These are phyloP conservation scores for Exobasidium rhododendri DNA, from an alignment of 1,284 basidiomycete species.

Conservation along the genomic window DNA sequence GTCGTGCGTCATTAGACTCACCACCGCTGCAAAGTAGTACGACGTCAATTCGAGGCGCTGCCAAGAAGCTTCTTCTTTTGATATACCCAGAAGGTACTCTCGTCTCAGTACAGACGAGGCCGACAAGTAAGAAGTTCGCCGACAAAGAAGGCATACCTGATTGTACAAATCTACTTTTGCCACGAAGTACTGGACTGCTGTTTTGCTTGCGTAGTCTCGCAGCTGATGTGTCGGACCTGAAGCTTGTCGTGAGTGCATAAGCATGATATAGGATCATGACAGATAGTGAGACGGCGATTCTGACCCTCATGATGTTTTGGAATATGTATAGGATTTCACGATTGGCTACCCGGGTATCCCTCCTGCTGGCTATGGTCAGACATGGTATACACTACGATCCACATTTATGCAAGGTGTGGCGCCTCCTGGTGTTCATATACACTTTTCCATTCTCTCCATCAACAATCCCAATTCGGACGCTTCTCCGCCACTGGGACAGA, in stretches of 20 bases:
- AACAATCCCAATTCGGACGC: not conserved
- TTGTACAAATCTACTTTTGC: slow-evolving; percentile 74
- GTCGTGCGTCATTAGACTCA: not conserved
- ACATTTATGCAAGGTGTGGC: slow-evolving; percentile 79
- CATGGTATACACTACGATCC: slow-evolving; percentile 76
- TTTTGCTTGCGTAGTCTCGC: slow-evolving; percentile 78
- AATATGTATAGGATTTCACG: slow-evolving; percentile 60
- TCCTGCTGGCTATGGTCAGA: slow-evolving; percentile 65
- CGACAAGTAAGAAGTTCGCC: slow-evolving; percentile 38
- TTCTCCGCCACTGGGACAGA: slow-evolving; percentile 21
- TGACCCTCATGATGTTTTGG: too few relatives aligned
- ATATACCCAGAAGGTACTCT: slow-evolving; percentile 51
- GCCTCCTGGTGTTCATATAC: slow-evolving; percentile 81
- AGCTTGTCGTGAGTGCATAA: slow-evolving; percentile 63
- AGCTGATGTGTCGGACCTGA: slow-evolving; percentile 71
- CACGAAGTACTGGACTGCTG: slow-evolving; percentile 83
- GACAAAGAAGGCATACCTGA: slow-evolving; percentile 62
- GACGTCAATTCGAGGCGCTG: not conserved
- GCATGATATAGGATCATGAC: too few relatives aligned
- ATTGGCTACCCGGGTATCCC: slow-evolving; percentile 78
- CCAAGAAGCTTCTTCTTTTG: slow-evolving; percentile 28
- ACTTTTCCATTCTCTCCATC: slow-evolving; percentile 23
- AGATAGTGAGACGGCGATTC: too few relatives aligned
- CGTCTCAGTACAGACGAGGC: slow-evolving; percentile 36
- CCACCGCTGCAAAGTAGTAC: not conserved